Evolutionary conservation across 2,329 filamentous ascomycete genomes (phyloP), one percentile per base, ranked within the genome.

Genomic region (Parafenestella ontariensis): DNA sequence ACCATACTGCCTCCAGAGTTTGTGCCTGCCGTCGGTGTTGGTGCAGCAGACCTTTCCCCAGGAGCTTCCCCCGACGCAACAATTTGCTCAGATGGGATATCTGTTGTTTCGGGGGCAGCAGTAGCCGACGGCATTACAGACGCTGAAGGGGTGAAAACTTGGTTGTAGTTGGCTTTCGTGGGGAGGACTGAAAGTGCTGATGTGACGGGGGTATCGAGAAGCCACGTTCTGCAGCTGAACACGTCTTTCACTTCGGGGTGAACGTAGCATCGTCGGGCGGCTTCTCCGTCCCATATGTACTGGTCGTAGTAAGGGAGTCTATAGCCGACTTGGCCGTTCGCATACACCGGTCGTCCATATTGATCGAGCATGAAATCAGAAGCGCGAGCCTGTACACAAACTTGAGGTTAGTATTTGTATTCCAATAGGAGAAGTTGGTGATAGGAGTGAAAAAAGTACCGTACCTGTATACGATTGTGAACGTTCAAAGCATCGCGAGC

Each of bases 221-320:
- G 42, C 42, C 42, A 45, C 17, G 42, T 45, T 20, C 42, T 31
- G 20, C 42, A 45, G 10, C 24, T 31, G 8, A 31, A 26, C 5
- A 33, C n/a, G 15, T 33, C 42, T 26, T 28, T 20, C 5, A 34
- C 28, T 45, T 20, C 28, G n/a, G 42, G 42, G 20, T 45, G 42
- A 1, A 45, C 18, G 28, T 45, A 45, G 24, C 42, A 45, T 17
- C 42, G 28, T 31, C 24, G 42, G 18, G 28, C 28, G 17, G 17
- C 29, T 23, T 31, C 26, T 8, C 28, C 28, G 11, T 45, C 34
- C 26, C 21, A 34, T n/a, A 45, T 45, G 42, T 45, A 45, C 33
- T 45, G 42, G 15, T 45, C 42, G 17, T 20, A 45, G 42, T 45
- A 45, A n/a, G 42, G 42, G 15, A 45, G 42, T n/a, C 26, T 26